These are phyloP conservation scores for Chytriomyces hyalinus DNA, from an alignment of 192 early-diverging fungal genomes.

Conservation along the genomic window DNA sequence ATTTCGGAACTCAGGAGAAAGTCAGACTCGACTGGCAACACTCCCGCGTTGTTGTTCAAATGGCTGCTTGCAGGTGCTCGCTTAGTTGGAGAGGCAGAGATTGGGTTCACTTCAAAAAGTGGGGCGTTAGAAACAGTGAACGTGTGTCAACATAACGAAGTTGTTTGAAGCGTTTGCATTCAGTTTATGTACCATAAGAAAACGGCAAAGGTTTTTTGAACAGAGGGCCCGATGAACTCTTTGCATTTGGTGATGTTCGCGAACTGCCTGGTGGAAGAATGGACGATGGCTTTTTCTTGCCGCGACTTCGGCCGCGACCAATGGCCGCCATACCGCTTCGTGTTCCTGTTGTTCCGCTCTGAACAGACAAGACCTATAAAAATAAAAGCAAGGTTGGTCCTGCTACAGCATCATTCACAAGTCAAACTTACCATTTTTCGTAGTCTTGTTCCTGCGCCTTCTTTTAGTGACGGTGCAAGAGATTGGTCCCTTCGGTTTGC, in stretches of 20 bases:
- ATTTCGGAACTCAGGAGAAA: background rate
- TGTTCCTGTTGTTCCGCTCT: too few species aligned
- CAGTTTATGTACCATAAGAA: background rate
- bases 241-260: background rate
- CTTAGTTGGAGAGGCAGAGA: background rate
- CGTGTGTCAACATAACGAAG: too few species aligned
- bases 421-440: slow-evolving; percentile 12
- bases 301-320: slow-evolving; percentile 24
- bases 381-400: background rate
- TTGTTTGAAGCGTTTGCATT: too few species aligned
- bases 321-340: background rate
- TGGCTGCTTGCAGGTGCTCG: background rate
- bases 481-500: slow-evolving; percentile 3
- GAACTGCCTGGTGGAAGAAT: background rate
- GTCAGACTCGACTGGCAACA: background rate
- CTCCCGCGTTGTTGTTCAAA: background rate
- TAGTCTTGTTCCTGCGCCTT: background rate
- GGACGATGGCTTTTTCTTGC: slow-evolving; percentile 17
- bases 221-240: background rate
- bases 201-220: slow-evolving; percentile 22
- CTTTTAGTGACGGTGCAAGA: background rate
- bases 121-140: too few species aligned
- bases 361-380: background rate
- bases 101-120: too few species aligned
- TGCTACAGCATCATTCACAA: background rate